A percentile compares a stretch with the other conserved stretches of the same genome.
Conservation (phyloP, 345 rosid genomes). For the Hevea brasiliensis region DNA sequence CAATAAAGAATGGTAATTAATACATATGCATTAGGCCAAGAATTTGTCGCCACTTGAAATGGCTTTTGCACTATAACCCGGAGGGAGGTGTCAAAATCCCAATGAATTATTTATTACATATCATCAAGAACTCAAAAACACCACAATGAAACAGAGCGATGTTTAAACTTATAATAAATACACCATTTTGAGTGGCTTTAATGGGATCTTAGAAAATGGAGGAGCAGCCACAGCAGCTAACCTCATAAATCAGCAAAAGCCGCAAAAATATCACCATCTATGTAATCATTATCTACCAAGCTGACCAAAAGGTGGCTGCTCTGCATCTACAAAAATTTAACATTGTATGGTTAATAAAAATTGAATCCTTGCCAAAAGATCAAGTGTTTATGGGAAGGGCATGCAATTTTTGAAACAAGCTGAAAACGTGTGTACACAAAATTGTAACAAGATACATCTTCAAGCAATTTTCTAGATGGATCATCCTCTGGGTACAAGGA, state of each 20-base stretch:
- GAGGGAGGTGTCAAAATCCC: constrained; percentile 23
- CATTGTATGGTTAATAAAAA: not conserved
- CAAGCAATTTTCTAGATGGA: constrained; percentile 58
- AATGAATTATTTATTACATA: constrained; percentile 24
- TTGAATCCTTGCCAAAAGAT: not conserved
- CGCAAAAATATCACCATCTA: constrained; percentile 60
- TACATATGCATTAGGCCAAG: not conserved
- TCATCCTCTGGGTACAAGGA: constrained; percentile 70
- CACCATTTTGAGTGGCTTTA: not conserved
- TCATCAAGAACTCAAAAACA: constrained; percentile 1
- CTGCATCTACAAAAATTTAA: constrained; percentile 59
- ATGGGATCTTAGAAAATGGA: not conserved
- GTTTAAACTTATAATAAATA: not conserved
- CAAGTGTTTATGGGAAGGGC: too few species aligned
- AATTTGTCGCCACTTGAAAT: not conserved
- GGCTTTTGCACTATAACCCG: not conserved
- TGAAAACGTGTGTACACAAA: not conserved
- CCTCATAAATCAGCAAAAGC: constrained; percentile 59
- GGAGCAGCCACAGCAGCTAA: constrained; percentile 1
- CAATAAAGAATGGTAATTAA: not conserved
- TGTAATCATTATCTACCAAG: constrained; percentile 83
- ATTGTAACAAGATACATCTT: constrained; percentile 52
- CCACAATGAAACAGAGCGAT: not conserved
- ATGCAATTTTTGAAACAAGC: not conserved
- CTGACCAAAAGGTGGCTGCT: constrained; percentile 78